A percentile compares a stretch with the other conserved stretches of the same genome.
These are phyloP conservation scores for Amaranthus tricolor DNA, from an alignment of 179 eudicot species.

Conservation along the genomic window DNA sequence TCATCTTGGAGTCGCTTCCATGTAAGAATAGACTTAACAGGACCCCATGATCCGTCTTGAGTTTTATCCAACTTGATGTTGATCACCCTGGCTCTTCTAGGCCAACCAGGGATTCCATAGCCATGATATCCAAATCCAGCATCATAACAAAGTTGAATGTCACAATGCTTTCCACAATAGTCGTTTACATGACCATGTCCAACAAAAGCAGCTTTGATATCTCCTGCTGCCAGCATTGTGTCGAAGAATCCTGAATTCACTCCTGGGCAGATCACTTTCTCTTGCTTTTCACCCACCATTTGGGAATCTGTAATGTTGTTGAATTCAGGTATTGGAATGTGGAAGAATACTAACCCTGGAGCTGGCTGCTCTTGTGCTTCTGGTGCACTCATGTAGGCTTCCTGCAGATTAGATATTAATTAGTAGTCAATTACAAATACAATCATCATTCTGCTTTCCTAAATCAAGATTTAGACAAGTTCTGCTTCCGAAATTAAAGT, in stretches of 20 bases:
- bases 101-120: constrained; percentile 67
- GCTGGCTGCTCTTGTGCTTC: constrained; percentile 39
- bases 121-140: constrained; percentile 76
- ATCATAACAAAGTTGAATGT: constrained; percentile 57
- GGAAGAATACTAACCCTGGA: constrained; percentile 64
- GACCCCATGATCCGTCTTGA: constrained; percentile 49
- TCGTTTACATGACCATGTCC: constrained; percentile 72
- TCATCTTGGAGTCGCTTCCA: constrained; percentile 63
- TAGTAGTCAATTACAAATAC: too few relatives aligned
- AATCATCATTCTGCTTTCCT: too few relatives aligned
- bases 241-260: constrained; percentile 64
- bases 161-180: constrained; percentile 57
- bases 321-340: constrained; percentile 65
- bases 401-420: constrained; percentile 25
- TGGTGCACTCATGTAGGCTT: constrained; percentile 39
- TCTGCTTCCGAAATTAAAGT: too few relatives aligned
- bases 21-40: constrained; percentile 54
- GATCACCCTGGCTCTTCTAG: constrained; percentile 57
- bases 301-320: constrained; percentile 47
- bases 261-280: constrained; percentile 51
- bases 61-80: constrained; percentile 53
- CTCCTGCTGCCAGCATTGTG: constrained; percentile 54
- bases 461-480: too few relatives aligned
- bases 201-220: constrained; percentile 60
- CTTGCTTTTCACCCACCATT: constrained; percentile 57